Conservation (phyloP, 2,329 filamentous ascomycete species). For the Aspergillus japonicus region DNA sequence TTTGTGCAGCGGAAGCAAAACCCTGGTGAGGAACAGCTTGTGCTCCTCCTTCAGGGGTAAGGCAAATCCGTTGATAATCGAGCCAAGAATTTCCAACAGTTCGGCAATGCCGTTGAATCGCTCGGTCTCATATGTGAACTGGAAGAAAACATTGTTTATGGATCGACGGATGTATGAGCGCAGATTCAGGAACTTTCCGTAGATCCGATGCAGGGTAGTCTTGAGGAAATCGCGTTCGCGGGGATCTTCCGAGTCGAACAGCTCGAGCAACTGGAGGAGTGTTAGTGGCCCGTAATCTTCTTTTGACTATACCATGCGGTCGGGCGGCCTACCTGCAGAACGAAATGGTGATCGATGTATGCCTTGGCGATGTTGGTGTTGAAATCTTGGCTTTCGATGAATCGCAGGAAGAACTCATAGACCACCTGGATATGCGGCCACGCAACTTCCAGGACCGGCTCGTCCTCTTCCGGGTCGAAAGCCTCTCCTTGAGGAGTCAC, state of each 20-base stretch:
- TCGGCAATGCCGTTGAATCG: conserved; percentile 98
- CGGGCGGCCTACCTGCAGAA: conserved; percentile 62
- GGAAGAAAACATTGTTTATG: conserved; percentile 99
- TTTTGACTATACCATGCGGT: background rate
- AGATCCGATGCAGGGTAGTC: conserved; percentile 95
- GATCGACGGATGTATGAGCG: conserved; percentile 95
- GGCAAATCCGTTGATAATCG: conserved; percentile 98
- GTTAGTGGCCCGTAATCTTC: conserved; percentile 9
- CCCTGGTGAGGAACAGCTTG: conserved; percentile 93
- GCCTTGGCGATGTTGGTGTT: conserved; percentile 99
- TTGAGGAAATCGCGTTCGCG: conserved; percentile 96
- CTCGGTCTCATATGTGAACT: conserved; percentile 98
- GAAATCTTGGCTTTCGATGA: conserved; percentile 99
- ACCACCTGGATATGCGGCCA: conserved; percentile 99
- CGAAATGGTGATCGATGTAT: conserved; percentile 97
- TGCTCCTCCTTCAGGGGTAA: conserved; percentile 97
- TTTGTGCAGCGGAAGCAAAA: conserved; percentile 92
- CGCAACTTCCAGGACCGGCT: conserved; percentile 94
- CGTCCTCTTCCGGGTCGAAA: conserved; percentile 97
- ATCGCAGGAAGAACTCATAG: conserved; percentile 97
- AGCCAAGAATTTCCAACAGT: conserved; percentile 91
- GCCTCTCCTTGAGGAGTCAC: conserved; percentile 98
- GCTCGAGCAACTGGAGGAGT: conserved; percentile 70
- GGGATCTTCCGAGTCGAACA: conserved; percentile 97
- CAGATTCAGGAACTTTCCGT: conserved; percentile 97